Evolutionary conservation across 2,329 filamentous ascomycete species (phyloP).

Genomic region (Aureobasidium sp.): DNA sequence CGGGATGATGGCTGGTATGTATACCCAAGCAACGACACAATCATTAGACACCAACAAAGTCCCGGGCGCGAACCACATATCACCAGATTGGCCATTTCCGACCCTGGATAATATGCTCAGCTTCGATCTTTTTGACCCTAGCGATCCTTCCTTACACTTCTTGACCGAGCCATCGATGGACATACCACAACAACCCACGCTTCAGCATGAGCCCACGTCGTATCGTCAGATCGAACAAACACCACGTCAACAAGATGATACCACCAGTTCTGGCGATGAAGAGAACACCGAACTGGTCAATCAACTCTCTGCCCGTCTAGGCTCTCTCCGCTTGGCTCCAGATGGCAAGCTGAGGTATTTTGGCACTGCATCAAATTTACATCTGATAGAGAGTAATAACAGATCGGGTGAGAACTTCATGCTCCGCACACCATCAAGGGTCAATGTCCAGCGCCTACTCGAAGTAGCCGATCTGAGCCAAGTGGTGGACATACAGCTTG

Average conservation of each 20-base stretch:
- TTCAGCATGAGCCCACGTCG: background rate
- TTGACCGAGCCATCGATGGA: background rate
- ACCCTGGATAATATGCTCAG: constrained; percentile 8
- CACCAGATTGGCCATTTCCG: constrained; percentile 18
- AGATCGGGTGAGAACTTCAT: constrained; percentile 26
- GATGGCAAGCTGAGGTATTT: constrained; percentile 41
- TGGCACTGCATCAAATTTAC: constrained; percentile 40
- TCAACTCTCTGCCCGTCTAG: constrained; percentile 38
- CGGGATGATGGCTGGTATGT: background rate
- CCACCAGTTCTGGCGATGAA: constrained; percentile 17
- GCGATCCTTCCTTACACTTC: background rate
- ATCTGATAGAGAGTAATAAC: constrained; percentile 31
- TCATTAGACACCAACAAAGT: background rate
- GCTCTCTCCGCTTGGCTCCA: constrained; percentile 37
- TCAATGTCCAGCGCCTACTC: constrained; percentile 28
- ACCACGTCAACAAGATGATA: background rate
- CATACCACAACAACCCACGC: background rate
- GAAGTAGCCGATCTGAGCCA: constrained; percentile 38
- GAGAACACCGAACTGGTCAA: constrained; percentile 34
- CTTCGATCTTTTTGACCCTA: constrained; percentile 4
- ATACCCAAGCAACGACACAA: background rate
- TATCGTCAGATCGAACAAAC: background rate
- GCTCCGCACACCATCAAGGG: constrained; percentile 33
- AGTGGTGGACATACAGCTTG: constrained; percentile 34
- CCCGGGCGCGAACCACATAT: constrained; percentile 10